Evolutionary conservation across 192 early-diverging fungal species (phyloP).

Genomic region (Spizellomyces sp.): DNA sequence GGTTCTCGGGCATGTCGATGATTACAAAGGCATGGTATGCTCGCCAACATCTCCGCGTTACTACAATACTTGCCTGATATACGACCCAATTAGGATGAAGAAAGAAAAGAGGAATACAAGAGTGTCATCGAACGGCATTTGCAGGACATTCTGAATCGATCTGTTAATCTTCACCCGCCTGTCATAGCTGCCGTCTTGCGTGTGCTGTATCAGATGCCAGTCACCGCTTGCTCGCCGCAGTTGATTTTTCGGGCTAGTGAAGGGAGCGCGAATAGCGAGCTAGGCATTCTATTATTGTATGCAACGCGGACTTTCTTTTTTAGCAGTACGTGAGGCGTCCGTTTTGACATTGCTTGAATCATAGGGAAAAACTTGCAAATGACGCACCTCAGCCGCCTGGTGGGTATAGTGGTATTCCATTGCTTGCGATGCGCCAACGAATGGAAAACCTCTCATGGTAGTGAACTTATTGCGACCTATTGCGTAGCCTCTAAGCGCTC

Average conservation of each 20-base stretch:
- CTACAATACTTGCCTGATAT: not conserved
- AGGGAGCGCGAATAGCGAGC: slow-evolving; percentile 39
- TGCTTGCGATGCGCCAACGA: not conserved
- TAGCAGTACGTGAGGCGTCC: too few relatives aligned
- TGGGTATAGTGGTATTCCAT: not conserved
- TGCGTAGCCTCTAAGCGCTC: slow-evolving; percentile 10
- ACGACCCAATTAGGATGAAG: not conserved
- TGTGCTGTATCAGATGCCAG: slow-evolving; percentile 21
- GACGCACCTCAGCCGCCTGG: not conserved
- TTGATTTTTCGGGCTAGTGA: slow-evolving; percentile 34
- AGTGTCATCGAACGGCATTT: slow-evolving; percentile 3
- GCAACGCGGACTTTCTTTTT: too few relatives aligned
- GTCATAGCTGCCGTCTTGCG: slow-evolving; percentile 35
- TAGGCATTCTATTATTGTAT: slow-evolving; percentile 39
- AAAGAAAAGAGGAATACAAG: slow-evolving; percentile 16
- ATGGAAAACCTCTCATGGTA: too few relatives aligned
- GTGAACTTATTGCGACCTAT: not conserved
- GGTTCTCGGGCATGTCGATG: slow-evolving; percentile 2
- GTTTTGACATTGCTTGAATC: too few relatives aligned
- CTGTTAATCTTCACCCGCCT: slow-evolving; percentile 23
- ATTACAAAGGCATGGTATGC: slow-evolving; percentile 4
- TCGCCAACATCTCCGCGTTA: not conserved
- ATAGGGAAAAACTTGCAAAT: slow-evolving; percentile 3
- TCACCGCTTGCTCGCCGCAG: not conserved
- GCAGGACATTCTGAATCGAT: slow-evolving; percentile 23